phyloP scores from a whole-genome alignment of 768 basidiomycete species.

The Lactifluus hygrophoroides region DNA sequence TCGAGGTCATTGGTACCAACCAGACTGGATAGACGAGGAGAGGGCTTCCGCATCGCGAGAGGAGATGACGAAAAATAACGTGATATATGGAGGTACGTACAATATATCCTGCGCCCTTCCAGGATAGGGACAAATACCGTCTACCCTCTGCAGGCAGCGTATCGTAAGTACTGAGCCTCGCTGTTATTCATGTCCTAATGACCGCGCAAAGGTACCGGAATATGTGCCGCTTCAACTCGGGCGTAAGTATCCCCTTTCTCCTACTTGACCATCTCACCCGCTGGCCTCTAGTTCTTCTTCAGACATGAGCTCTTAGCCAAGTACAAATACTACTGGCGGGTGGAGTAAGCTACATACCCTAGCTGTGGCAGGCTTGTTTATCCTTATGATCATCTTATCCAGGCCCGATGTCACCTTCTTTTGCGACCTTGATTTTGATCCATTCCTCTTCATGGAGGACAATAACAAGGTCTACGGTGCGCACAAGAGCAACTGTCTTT shows the following conservation, averaged over 20 bases:
- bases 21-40: slow-evolving; percentile 56
- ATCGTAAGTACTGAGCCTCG: slow-evolving; percentile 39
- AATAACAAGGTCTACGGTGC: slow-evolving; percentile 46
- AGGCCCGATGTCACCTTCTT: slow-evolving; percentile 50
- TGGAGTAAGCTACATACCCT: slow-evolving; percentile 34
- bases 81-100: slow-evolving; percentile 44
- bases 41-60: slow-evolving; percentile 40
- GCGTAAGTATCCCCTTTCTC: slow-evolving; percentile 40
- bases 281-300: slow-evolving; percentile 42
- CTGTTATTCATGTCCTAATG: not conserved
- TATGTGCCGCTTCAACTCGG: slow-evolving; percentile 94
- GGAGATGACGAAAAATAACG: slow-evolving; percentile 47
- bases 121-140: not conserved
- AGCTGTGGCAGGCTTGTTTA: not conserved
- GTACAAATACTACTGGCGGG: slow-evolving; percentile 42
- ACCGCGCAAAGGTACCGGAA: slow-evolving; percentile 59
- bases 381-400: not conserved
- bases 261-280: not conserved
- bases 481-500: not conserved
- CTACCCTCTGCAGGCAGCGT: slow-evolving; percentile 47
- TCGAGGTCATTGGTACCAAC: slow-evolving; percentile 71
- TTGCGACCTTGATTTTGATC: slow-evolving; percentile 50
- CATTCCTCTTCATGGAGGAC: slow-evolving; percentile 51
- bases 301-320: slow-evolving; percentile 35
- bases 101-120: not conserved